phyloP scores from a whole-genome alignment of 495 filamentous ascomycete genomes.

The Penicillium silybi region DNA sequence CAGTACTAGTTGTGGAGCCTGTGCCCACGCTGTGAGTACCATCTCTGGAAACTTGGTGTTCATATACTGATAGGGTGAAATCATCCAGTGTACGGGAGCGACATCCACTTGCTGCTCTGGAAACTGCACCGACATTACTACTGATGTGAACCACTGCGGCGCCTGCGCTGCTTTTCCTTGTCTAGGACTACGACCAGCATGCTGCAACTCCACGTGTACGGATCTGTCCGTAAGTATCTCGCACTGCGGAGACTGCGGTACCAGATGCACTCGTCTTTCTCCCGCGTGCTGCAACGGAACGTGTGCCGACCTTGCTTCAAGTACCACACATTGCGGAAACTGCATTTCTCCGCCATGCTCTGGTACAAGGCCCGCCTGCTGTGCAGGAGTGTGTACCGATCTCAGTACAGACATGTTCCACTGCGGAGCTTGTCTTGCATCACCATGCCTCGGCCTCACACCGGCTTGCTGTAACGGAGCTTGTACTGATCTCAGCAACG shows the following conservation, averaged over 20 bases:
- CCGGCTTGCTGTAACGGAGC: not conserved
- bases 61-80: not conserved
- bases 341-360: not conserved
- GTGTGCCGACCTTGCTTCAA: no score
- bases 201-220: conserved; percentile 9
- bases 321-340: conserved; percentile 12
- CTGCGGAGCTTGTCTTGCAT: conserved; percentile 1
- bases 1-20: conserved; percentile 3
- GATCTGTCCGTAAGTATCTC: conserved; percentile 8
- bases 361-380: not conserved
- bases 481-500: conserved; percentile 1
- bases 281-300: no score
- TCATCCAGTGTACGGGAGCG: not conserved
- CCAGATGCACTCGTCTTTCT: no score
- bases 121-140: conserved; percentile 5
- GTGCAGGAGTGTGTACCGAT: conserved; percentile 3
- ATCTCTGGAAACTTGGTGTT: not conserved
- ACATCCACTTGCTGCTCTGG: conserved; percentile 7
- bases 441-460: not conserved
- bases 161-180: conserved; percentile 6
- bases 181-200: conserved; percentile 1
- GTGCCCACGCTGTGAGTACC: not conserved
- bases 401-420: not conserved
- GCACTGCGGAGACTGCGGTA: conserved; percentile 15
- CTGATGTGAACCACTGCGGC: conserved; percentile 8